Percentiles rank a stretch among this genome's conserved stretches.
Conservation (phyloP, 2,329 filamentous ascomycete species). For the Penicillium aurantiogriseum region DNA sequence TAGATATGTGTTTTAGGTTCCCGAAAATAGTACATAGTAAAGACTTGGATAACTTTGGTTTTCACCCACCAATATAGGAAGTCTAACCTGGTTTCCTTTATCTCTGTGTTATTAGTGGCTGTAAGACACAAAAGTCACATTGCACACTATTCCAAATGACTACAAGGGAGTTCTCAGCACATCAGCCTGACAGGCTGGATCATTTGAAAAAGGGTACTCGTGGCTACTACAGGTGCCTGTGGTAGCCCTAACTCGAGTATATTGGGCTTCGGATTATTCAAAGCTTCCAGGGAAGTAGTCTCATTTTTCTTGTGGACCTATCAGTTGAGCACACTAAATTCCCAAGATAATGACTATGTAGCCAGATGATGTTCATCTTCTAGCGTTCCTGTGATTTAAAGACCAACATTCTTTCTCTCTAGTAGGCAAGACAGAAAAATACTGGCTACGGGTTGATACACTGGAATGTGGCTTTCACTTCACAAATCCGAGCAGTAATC, state of each 20-base stretch:
- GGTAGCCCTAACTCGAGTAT: neutral
- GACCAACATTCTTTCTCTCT: neutral
- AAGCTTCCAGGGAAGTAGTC: neutral
- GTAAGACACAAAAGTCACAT: neutral
- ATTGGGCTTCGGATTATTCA: neutral
- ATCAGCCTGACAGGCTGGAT: neutral
- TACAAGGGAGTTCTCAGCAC: neutral
- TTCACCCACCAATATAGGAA: neutral
- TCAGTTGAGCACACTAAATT: neutral
- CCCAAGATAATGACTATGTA: neutral
- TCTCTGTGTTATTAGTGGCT: neutral
- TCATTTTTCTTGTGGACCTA: neutral
- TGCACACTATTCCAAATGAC: neutral
- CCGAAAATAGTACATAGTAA: neutral
- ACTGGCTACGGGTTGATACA: neutral
- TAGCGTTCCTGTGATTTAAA: neutral
- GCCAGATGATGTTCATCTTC: neutral
- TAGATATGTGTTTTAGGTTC: neutral
- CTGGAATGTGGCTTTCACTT: neutral
- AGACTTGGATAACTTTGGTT: neutral
- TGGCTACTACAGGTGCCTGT: neutral
- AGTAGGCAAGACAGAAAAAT: neutral
- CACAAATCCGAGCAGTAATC: neutral
- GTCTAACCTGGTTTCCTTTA: neutral
- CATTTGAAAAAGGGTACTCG: neutral